Conservation (phyloP, 805 yeast species). For the Danielozyma ontarioensis region DNA sequence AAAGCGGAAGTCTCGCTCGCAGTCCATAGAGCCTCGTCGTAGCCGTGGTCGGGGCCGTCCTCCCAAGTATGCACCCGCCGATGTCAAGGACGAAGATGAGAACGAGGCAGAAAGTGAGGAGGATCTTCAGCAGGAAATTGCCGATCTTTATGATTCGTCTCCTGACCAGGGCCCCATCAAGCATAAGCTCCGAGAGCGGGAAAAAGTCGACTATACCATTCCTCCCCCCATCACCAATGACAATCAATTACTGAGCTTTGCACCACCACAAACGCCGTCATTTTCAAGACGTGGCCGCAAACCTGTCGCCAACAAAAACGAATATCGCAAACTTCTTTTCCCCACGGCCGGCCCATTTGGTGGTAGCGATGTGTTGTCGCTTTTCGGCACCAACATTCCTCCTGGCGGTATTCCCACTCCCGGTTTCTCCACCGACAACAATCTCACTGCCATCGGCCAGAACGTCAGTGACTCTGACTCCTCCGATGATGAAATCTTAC, state of each 20-base stretch:
- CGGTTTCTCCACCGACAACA: conserved; percentile 22
- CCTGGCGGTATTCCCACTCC: conserved; percentile 40
- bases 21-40: conserved; percentile 16
- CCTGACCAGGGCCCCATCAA: conserved; percentile 43
- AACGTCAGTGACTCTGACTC: conserved; percentile 50
- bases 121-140: conserved; percentile 57
- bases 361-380: conserved; percentile 84
- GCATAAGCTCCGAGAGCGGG: conserved; percentile 47
- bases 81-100: conserved; percentile 8
- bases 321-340: conserved; percentile 61
- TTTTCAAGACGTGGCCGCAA: conserved; percentile 25
- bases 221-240: conserved; percentile 72
- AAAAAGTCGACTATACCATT: conserved; percentile 65
- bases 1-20: conserved; percentile 17
- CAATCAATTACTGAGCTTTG: conserved; percentile 19
- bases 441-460: conserved; percentile 29
- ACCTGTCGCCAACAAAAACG: conserved; percentile 36
- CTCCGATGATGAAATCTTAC: conserved; percentile 56
- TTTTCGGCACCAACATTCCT: conserved; percentile 67
- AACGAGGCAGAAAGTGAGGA: conserved; percentile 24
- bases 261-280: conserved; percentile 12
- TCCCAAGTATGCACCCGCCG: conserved; percentile 3
- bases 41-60: conserved; percentile 16
- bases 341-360: conserved; percentile 98
- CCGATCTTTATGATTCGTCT: conserved; percentile 58